Base-by-base conservation (phyloP, 768 basidiomycete genomes). In the Leccinum olivaceopallidum region DNA sequence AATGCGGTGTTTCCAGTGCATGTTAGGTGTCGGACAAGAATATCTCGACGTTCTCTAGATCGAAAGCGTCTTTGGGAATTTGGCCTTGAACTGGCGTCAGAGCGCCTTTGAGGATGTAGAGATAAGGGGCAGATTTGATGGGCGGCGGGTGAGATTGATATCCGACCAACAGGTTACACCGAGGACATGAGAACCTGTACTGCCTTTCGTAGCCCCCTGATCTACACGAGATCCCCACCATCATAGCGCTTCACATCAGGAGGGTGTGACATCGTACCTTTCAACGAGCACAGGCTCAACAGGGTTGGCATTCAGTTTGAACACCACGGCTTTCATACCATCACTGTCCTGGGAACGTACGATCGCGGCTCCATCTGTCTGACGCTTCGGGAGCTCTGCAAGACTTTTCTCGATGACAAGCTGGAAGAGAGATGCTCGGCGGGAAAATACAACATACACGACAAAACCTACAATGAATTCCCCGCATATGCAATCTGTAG, bases 81-180 rank as follows among this genome's bases (percentile, higher is more conserved):
- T 94, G 88, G 36, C 94, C 94, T 78, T 96, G 94, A 65, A 89
- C 77, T 68, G 90, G 90, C n/a, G 91, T 93, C 59, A 96, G 80
- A 18, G 92, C 88, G 5, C 94, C 94, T 51, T 84, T 79, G 53
- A 92, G 65, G 57, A 95, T 84, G 71, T 95, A 96, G 39, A 95
- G 67, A 73, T 86, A 95, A 1, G 90, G 85, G 3, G 84, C 88
- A 3, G 85, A 84, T 74, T 91, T 93, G 48, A 81, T 79, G 36
- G 93, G 92, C 1, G 89, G 90, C 5, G 89, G 87, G 37, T 79
- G 81, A 18, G 85, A 80, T 73, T 95, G 94, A 74, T 96, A 96
- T 49, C 84, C 82, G 47, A 83, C 76, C 28, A 75, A 71, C 30
- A 84, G 64, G 30, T 73, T 78, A 53, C 82, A 83, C 22, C 83